Conservation (phyloP, 352 stramenopile species). For the Thraustotheca clavata region DNA sequence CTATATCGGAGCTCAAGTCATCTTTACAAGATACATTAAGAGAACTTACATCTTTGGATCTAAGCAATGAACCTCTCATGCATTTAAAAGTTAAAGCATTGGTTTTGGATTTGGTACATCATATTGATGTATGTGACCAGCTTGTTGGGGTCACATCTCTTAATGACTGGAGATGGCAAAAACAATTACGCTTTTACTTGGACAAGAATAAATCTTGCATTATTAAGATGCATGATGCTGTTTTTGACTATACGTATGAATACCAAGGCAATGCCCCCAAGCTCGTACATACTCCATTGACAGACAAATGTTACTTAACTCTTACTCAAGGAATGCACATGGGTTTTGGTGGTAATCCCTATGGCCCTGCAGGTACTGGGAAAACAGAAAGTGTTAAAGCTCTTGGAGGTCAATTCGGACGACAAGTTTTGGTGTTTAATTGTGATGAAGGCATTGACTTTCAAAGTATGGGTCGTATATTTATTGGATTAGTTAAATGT, state of each 20-base stretch:
- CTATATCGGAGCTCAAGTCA: slow-evolving; percentile 53
- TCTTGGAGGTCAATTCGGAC: slow-evolving; percentile 82
- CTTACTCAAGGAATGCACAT: slow-evolving; percentile 91
- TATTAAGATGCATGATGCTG: slow-evolving; percentile 69
- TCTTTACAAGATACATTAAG: slow-evolving; percentile 56
- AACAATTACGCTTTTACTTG: slow-evolving; percentile 90
- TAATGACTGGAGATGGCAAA: slow-evolving; percentile 88
- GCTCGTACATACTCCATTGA: slow-evolving; percentile 91
- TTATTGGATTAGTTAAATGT: slow-evolving; percentile 92
- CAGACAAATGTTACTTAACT: slow-evolving; percentile 93
- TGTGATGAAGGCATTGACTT: slow-evolving; percentile 94
- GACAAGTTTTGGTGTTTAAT: slow-evolving; percentile 91
- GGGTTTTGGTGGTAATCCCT: slow-evolving; percentile 90
- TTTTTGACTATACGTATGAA: slow-evolving; percentile 92
- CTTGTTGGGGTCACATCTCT: slow-evolving; percentile 53
- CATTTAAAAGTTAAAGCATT: slow-evolving; percentile 93
- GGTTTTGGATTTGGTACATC: slow-evolving; percentile 93
- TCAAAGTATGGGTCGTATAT: slow-evolving; percentile 91
- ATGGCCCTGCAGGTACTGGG: slow-evolving; percentile 89
- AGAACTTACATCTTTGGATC: slow-evolving; percentile 72
- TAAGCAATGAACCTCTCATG: slow-evolving; percentile 81
- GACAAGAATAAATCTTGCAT: slow-evolving; percentile 45
- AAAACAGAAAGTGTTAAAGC: slow-evolving; percentile 95
- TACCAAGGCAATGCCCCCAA: slow-evolving; percentile 92
- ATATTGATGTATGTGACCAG: slow-evolving; percentile 92